These are phyloP conservation scores for Mucor racemosus DNA, from an alignment of 371 early-diverging fungal genomes.

Conservation along the genomic window DNA sequence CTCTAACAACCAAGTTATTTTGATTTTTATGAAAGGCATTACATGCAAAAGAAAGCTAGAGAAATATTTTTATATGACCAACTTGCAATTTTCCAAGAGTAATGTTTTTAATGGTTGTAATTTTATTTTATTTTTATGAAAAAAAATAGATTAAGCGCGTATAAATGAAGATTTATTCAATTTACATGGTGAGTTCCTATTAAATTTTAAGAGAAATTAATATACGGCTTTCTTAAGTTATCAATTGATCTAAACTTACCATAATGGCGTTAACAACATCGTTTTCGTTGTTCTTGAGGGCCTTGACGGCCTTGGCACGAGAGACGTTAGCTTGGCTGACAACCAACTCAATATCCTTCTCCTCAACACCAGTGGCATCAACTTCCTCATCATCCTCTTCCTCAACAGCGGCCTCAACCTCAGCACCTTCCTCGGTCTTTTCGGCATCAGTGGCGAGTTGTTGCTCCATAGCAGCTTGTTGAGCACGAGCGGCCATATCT, in stretches of 20 bases:
- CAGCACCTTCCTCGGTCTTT: slow-evolving; percentile 6
- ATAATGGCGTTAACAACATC: slow-evolving; percentile 98
- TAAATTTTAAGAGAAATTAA: background rate
- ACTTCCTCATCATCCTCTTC: slow-evolving; percentile 67
- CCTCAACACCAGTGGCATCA: slow-evolving; percentile 80
- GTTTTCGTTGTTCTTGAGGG: slow-evolving; percentile 83
- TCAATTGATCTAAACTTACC: slow-evolving; percentile 43
- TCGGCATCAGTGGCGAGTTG: slow-evolving; percentile 54
- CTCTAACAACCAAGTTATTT: too few relatives aligned
- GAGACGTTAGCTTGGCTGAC: slow-evolving; percentile 88
- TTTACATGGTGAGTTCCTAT: slow-evolving; percentile 13
- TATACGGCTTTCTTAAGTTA: slow-evolving; percentile 28
- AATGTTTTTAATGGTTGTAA: slow-evolving; percentile 3
- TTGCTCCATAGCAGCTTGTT: slow-evolving; percentile 68
- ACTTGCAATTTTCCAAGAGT: background rate
- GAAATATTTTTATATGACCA: too few relatives aligned
- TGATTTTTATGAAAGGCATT: too few relatives aligned
- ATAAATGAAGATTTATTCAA: slow-evolving; percentile 8
- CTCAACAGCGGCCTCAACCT: slow-evolving; percentile 26
- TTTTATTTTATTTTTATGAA: background rate
- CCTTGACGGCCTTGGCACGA: slow-evolving; percentile 92
- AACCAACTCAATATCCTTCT: slow-evolving; percentile 94
- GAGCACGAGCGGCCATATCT: slow-evolving; percentile 81
- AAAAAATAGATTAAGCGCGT: slow-evolving; percentile 8
- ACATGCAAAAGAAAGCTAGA: too few relatives aligned